A percentile compares a stretch with the other conserved stretches of the same genome.
Conservation (phyloP, 2,329 filamentous ascomycete genomes). For the Cladophialophora chaetospira region DNA sequence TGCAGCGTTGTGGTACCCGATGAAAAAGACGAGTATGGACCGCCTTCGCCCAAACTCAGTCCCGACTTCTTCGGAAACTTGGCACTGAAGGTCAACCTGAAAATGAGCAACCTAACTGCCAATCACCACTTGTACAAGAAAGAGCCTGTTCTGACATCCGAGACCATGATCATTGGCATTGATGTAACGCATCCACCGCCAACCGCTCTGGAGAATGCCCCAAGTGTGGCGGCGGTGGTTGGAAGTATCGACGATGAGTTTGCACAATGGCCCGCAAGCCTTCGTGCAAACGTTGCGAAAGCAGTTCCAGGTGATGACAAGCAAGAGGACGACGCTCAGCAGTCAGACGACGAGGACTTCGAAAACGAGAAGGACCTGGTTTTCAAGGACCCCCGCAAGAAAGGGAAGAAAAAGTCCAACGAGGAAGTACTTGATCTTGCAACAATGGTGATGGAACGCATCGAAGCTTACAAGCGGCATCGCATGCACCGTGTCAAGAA, state of each 20-base stretch:
- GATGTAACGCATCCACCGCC: conserved; percentile 87
- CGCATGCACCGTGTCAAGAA: conserved; percentile 43
- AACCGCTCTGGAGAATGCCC: conserved; percentile 54
- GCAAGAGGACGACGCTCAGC: background rate
- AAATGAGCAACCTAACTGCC: conserved; percentile 62
- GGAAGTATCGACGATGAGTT: conserved; percentile 70
- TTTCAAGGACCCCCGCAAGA: background rate
- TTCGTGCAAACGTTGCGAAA: conserved; percentile 52
- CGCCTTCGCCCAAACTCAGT: background rate
- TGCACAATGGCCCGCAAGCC: conserved; percentile 74
- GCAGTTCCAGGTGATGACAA: background rate
- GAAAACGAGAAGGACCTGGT: too few species aligned
- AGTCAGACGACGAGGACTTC: background rate
- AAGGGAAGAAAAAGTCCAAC: conserved; percentile 54
- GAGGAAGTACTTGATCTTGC: conserved; percentile 72
- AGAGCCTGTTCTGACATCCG: conserved; percentile 62
- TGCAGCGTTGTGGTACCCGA: conserved; percentile 51
- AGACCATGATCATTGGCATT: conserved; percentile 84
- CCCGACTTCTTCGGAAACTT: conserved; percentile 65
- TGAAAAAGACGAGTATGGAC: conserved; percentile 36
- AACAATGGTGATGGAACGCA: conserved; percentile 63
- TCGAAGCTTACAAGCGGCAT: conserved; percentile 61
- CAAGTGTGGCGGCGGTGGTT: conserved; percentile 80
- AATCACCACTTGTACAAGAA: conserved; percentile 64
- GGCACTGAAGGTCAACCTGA: conserved; percentile 78